phyloP scores from a whole-genome alignment of 805 yeast species.

The Vanderwaltozyma tropicalis region DNA sequence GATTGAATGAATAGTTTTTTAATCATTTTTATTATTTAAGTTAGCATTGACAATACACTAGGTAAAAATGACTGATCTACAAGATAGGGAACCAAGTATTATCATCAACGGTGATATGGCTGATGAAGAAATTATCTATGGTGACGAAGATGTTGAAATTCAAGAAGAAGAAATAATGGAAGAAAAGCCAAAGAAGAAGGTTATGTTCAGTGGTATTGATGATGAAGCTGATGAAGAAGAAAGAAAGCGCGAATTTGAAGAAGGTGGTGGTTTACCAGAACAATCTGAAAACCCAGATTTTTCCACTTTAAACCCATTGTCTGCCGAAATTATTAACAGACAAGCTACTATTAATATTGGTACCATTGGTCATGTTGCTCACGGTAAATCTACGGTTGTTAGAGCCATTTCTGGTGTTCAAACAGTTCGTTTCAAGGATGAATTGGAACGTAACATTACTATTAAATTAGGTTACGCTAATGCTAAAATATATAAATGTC shows the following conservation, averaged over 20 bases:
- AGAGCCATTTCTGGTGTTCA: slow-evolving; percentile 97
- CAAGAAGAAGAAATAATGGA: slow-evolving; percentile 34
- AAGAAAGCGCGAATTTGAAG: slow-evolving; percentile 80
- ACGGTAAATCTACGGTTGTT: slow-evolving; percentile 88
- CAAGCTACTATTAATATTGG: slow-evolving; percentile 99
- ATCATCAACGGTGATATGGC: slow-evolving; percentile 56
- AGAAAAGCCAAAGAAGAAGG: slow-evolving; percentile 52
- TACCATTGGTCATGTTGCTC: slow-evolving; percentile 93
- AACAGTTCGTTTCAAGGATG: slow-evolving; percentile 98
- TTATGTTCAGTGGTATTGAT: slow-evolving; percentile 68
- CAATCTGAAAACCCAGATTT: slow-evolving; percentile 90
- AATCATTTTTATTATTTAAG: too few species aligned
- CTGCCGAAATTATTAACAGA: slow-evolving; percentile 93
- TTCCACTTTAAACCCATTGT: slow-evolving; percentile 66
- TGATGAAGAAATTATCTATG: slow-evolving; percentile 23
- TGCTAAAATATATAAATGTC: slow-evolving; percentile 94
- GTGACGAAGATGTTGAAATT: slow-evolving; percentile 30
- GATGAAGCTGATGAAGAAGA: slow-evolving; percentile 65
- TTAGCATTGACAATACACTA: too few species aligned
- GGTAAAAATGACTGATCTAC: slow-evolving; percentile 68
- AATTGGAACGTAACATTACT: slow-evolving; percentile 96
- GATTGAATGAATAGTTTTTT: too few species aligned
- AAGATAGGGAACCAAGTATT: slow-evolving; percentile 77
- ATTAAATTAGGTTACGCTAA: slow-evolving; percentile 98
- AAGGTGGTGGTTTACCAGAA: slow-evolving; percentile 96